These are phyloP conservation scores for Leishmania lainsoni DNA, from an alignment of 208 protist species.

Conservation along the genomic window DNA sequence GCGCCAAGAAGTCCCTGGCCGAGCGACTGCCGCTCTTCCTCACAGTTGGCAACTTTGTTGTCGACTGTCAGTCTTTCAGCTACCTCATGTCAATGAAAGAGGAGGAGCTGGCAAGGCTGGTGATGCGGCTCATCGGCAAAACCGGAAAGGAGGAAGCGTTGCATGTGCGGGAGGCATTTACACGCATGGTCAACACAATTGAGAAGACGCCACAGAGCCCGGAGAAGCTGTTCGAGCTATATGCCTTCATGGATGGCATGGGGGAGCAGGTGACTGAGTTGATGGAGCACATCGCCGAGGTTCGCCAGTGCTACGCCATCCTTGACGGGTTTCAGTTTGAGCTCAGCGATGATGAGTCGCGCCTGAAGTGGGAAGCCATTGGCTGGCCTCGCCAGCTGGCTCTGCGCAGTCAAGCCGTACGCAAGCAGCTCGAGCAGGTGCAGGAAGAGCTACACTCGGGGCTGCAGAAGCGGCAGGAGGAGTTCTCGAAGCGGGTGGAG, in stretches of 20 bases:
- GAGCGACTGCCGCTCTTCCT: constrained; percentile 91
- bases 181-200: constrained; percentile 75
- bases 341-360: constrained; percentile 93
- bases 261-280: constrained; percentile 81
- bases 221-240: constrained; percentile 92
- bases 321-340: constrained; percentile 95
- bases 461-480: constrained; percentile 92
- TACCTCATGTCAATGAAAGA: constrained; percentile 94
- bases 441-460: constrained; percentile 92
- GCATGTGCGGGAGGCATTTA: constrained; percentile 85
- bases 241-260: constrained; percentile 86
- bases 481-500: constrained; percentile 94
- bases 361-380: constrained; percentile 93
- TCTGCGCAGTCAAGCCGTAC: constrained; percentile 65
- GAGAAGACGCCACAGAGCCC: constrained; percentile 87
- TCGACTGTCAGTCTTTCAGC: constrained; percentile 94
- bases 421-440: constrained; percentile 91
- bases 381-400: constrained; percentile 93
- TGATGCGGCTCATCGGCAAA: constrained; percentile 93
- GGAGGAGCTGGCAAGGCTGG: constrained; percentile 89
- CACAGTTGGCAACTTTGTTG: constrained; percentile 95
- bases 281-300: constrained; percentile 81
- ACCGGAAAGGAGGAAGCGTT: constrained; percentile 72
- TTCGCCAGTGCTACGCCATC: constrained; percentile 92
- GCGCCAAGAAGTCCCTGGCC: constrained; percentile 87